Percentiles rank a stretch among this genome's conserved stretches.
Conservation (phyloP, 805 yeast genomes). For the Kregervanrija delftensis region DNA sequence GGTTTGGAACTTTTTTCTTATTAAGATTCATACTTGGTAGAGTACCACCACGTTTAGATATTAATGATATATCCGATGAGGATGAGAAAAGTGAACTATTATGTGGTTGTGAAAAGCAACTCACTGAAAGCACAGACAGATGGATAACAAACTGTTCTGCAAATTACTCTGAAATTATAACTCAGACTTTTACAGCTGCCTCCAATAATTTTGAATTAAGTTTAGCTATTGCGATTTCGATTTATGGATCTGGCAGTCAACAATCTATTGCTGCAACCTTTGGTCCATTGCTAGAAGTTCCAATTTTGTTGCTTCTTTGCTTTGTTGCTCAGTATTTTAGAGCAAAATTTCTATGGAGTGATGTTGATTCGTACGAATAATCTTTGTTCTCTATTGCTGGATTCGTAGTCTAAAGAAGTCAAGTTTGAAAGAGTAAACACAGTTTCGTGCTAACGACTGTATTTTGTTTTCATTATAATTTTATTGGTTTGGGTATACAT, state of each 20-base stretch:
- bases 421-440: too few species aligned
- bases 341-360: constrained; percentile 24
- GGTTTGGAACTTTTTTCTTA: constrained; percentile 37
- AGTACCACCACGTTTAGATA: constrained; percentile 8
- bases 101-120: constrained; percentile 36
- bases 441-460: too few species aligned
- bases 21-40: constrained; percentile 25
- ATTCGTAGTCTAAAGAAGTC: too few species aligned
- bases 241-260: constrained; percentile 45
- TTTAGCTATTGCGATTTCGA: constrained; percentile 44
- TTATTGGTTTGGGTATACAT: too few species aligned
- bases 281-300: constrained; percentile 56
- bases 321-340: constrained; percentile 31
- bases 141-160: constrained; percentile 31
- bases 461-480: too few species aligned
- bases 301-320: constrained; percentile 36
- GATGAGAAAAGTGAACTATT: constrained; percentile 9
- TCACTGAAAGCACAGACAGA: constrained; percentile 12
- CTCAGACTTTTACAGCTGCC: constrained; percentile 52
- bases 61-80: constrained; percentile 5
- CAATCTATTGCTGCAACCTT: constrained; percentile 54
- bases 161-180: constrained; percentile 33
- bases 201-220: constrained; percentile 54
- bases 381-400: too few species aligned
- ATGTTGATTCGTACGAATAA: constrained; percentile 4